Conservation (phyloP, 2,329 filamentous ascomycete genomes). For the Nemania diffusa region DNA sequence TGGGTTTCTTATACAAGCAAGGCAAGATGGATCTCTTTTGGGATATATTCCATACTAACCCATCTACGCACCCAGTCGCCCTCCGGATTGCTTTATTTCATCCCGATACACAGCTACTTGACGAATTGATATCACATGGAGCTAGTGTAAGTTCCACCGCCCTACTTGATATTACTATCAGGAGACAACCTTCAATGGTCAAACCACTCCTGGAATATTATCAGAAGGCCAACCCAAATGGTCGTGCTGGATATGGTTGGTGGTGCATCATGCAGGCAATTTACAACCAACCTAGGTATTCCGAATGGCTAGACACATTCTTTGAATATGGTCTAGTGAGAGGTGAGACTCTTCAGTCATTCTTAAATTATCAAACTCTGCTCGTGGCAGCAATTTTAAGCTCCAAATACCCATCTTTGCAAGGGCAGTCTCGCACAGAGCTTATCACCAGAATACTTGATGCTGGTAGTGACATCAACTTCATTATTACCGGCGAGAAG, state of each 20-base stretch:
- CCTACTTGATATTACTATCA: accelerated
- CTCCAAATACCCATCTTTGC: too few species aligned
- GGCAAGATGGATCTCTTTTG: not conserved
- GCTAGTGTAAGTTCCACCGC: not conserved
- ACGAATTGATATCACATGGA: not conserved
- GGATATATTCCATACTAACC: too few species aligned
- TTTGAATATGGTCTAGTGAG: not conserved
- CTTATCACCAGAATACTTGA: constrained; percentile 5
- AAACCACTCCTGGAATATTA: not conserved
- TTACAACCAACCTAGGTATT: not conserved
- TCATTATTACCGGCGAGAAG: not conserved
- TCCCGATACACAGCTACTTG: not conserved
- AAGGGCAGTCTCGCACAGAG: too few species aligned
- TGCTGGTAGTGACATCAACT: not conserved
- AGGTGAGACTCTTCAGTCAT: too few species aligned
- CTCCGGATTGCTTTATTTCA: not conserved
- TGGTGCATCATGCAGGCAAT: not conserved
- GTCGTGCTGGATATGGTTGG: not conserved
- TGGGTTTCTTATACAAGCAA: not conserved
- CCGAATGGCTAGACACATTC: not conserved
- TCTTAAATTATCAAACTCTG: too few species aligned
- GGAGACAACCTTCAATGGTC: not conserved
- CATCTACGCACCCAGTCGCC: not conserved
- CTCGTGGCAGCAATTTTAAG: too few species aligned
- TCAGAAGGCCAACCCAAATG: not conserved